A percentile compares a stretch with the other conserved stretches of the same genome.
These are phyloP conservation scores for Russula griseocarnosa DNA, from an alignment of 768 basidiomycete species.

Conservation along the genomic window DNA sequence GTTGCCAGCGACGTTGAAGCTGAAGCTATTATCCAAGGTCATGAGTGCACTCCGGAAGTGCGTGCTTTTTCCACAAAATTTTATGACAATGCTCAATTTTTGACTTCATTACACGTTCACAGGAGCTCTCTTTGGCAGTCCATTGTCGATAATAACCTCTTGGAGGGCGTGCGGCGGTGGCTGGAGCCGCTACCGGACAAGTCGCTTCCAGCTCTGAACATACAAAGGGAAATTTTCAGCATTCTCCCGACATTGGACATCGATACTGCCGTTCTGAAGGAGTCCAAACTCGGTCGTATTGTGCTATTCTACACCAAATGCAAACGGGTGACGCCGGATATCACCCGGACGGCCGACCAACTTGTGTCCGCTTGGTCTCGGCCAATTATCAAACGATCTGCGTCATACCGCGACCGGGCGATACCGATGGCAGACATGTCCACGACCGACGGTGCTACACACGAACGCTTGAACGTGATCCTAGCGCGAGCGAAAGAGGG, in stretches of 20 bases:
- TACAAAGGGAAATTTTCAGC: slow-evolving; percentile 87
- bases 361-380: slow-evolving; percentile 86
- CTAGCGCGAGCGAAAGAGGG: slow-evolving; percentile 60
- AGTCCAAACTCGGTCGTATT: slow-evolving; percentile 83
- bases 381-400: slow-evolving; percentile 86
- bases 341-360: slow-evolving; percentile 75
- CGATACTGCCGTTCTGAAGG: slow-evolving; percentile 85
- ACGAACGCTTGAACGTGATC: slow-evolving; percentile 64
- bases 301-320: slow-evolving; percentile 95
- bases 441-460: slow-evolving; percentile 36
- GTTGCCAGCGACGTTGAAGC: slow-evolving; percentile 78
- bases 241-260: slow-evolving; percentile 87
- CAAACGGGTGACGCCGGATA: slow-evolving; percentile 79
- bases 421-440: slow-evolving; percentile 54
- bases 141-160: slow-evolving; percentile 91
- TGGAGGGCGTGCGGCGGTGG: slow-evolving; percentile 86
- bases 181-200: slow-evolving; percentile 91
- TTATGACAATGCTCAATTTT: background rate
- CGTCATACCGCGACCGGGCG: slow-evolving; percentile 72
- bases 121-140: slow-evolving; percentile 85
- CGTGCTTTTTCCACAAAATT: slow-evolving; percentile 31
- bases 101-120: slow-evolving; percentile 25
- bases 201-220: slow-evolving; percentile 91
- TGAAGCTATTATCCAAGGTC: slow-evolving; percentile 80
- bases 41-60: slow-evolving; percentile 93